These are phyloP conservation scores for Dendrobium chrysotoxum DNA, from an alignment of 106 monocot genomes.

Conservation along the genomic window DNA sequence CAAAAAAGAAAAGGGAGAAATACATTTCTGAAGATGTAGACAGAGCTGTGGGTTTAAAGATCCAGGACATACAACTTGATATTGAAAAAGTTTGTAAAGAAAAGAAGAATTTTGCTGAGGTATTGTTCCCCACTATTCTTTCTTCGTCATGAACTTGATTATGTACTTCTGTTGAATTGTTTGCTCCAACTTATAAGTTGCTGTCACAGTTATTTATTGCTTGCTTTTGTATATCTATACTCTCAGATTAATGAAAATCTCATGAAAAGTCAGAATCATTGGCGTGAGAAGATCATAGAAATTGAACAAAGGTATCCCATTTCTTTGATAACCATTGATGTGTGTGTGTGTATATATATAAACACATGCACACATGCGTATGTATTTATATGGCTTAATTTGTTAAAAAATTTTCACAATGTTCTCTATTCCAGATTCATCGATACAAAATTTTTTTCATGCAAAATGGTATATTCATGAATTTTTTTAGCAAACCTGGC, in stretches of 20 bases:
- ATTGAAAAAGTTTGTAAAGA: slow-evolving; percentile 50
- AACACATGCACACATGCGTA: neutral
- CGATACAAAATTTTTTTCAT: neutral
- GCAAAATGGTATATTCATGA: neutral
- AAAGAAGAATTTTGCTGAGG: slow-evolving; percentile 53
- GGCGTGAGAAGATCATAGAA: slow-evolving; percentile 59
- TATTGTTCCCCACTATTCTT: slow-evolving; percentile 14
- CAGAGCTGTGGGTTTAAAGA: slow-evolving; percentile 45
- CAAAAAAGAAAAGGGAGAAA: slow-evolving; percentile 43
- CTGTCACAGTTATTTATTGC: neutral
- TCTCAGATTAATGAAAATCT: slow-evolving; percentile 72
- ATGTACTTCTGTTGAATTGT: neutral
- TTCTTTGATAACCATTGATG: neutral
- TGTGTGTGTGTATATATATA: neutral
- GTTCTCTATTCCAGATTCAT: neutral
- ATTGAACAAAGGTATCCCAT: slow-evolving; percentile 66
- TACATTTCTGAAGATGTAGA: slow-evolving; percentile 64
- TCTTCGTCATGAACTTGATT: neutral
- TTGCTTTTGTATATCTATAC: slow-evolving; percentile 9
- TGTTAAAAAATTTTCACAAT: neutral
- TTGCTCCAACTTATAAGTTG: neutral
- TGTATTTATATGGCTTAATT: neutral
- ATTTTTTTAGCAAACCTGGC: neutral
- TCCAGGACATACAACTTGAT: slow-evolving; percentile 52
- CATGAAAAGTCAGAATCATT: slow-evolving; percentile 57